Conservation (phyloP, 1,284 basidiomycete species). For the Ustilago crameri region DNA sequence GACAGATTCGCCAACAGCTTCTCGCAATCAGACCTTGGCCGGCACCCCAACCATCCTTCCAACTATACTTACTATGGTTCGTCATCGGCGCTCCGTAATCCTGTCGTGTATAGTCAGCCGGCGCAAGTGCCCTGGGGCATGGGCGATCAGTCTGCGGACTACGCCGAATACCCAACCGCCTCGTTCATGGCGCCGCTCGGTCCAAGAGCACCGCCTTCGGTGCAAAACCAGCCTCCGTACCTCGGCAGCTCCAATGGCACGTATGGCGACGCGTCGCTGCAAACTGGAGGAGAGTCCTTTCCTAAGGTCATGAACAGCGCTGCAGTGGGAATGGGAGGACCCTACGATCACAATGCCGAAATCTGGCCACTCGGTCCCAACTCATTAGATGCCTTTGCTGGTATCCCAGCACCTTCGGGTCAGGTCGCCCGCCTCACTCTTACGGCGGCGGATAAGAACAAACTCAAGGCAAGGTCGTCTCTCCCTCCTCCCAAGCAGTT, state of each 20-base stretch:
- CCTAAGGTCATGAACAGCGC: slow-evolving; percentile 22
- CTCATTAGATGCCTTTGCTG: slow-evolving; percentile 45
- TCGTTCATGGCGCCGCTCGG: slow-evolving; percentile 25
- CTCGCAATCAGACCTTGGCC: slow-evolving; percentile 22
- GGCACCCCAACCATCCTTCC: slow-evolving; percentile 13
- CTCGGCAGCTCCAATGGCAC: slow-evolving; percentile 16
- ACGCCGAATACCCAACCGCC: slow-evolving; percentile 41
- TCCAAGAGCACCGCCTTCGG: slow-evolving; percentile 11
- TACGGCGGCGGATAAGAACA: slow-evolving; percentile 31
- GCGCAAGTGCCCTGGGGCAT: slow-evolving; percentile 24
- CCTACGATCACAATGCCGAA: slow-evolving; percentile 33
- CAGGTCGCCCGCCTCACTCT: slow-evolving; percentile 32
- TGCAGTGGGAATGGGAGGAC: slow-evolving; percentile 7
- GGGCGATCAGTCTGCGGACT: slow-evolving; percentile 13
- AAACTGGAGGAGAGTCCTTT: slow-evolving; percentile 16
- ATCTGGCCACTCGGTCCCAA: slow-evolving; percentile 41
- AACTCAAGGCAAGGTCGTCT: slow-evolving; percentile 27
- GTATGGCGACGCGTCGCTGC: slow-evolving; percentile 25
- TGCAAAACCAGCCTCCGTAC: slow-evolving; percentile 20
- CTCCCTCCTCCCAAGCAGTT: slow-evolving; percentile 50
- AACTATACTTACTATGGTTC: slow-evolving; percentile 42
- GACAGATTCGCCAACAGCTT: slow-evolving; percentile 25
- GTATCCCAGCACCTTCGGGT: slow-evolving; percentile 26
- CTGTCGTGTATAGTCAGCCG: slow-evolving; percentile 43
- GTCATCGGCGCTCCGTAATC: slow-evolving; percentile 32